Evolutionary conservation across 306 rosid genomes (phyloP).

Genomic region (Nissolia schottii): DNA sequence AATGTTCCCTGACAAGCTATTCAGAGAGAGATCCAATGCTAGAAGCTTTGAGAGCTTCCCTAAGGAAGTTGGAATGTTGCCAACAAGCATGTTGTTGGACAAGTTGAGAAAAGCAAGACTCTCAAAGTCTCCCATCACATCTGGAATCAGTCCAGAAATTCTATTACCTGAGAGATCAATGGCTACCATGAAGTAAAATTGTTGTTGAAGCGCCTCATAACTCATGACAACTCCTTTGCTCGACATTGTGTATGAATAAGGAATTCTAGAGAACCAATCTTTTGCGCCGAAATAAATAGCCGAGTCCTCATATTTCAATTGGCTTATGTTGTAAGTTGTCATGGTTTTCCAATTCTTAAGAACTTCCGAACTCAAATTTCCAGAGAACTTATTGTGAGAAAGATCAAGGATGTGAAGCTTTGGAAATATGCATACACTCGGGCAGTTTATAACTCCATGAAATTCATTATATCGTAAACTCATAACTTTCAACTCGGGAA

Average conservation of each 20-base stretch:
- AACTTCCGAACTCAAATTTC: background rate
- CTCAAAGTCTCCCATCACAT: background rate
- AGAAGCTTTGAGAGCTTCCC: slow-evolving; percentile 10
- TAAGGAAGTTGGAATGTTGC: background rate
- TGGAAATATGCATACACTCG: background rate
- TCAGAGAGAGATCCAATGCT: slow-evolving; percentile 17
- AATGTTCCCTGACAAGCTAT: slow-evolving; percentile 6
- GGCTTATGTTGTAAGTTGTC: background rate
- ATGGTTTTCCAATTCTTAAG: background rate
- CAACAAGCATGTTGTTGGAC: slow-evolving; percentile 3
- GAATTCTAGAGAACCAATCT: no score
- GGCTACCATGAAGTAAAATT: background rate
- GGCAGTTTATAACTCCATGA: background rate
- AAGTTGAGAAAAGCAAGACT: background rate
- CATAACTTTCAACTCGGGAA: slow-evolving; percentile 24
- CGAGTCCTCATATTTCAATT: background rate
- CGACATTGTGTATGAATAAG: background rate
- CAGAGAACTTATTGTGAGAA: slow-evolving; percentile 9
- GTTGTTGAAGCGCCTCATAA: background rate
- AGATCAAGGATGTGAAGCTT: slow-evolving; percentile 20
- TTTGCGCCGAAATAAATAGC: no score
- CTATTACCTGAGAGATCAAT: slow-evolving; percentile 19
- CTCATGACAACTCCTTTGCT: background rate
- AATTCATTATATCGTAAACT: background rate
- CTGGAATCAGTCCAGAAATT: slow-evolving; percentile 1